Evolutionary conservation across 2,329 filamentous ascomycete species (phyloP), one percentile per base, ranked within the genome.

Genomic region (Paecilomyces fulvus): DNA sequence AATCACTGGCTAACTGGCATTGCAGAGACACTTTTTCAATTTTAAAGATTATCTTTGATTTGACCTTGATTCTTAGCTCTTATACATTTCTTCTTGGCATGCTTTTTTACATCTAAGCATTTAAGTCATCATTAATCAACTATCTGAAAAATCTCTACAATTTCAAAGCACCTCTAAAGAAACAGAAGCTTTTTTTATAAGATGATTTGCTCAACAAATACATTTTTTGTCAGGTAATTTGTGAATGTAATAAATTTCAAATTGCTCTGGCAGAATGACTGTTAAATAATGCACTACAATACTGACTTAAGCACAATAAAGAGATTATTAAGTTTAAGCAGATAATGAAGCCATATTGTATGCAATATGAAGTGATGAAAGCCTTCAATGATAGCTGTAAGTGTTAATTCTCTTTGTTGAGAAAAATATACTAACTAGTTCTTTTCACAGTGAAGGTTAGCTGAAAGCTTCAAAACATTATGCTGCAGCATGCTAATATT

Each of bases 361-460:
- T 75, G 20, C 64, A 64, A 62, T 74, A 75, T 58, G 61, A 59
- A 20, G 61, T 51, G 61, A 67, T 67, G 14, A 74, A 75, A 57
- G 68, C 63, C 3, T 72, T 76, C 51, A 73, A 75, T 57, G 56
- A 70, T 49, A 74, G 70, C 56, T 30, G 67, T 75, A 62, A 67
- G 69, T 67, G 12, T 57, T 43, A 57, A 30, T n/a, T n/a, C n/a
- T 12, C 50, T 25, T 14, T 17, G 3, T 52, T 52, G 11, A 23
- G 14, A 23, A 3, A 6, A n/a, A 43, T 12, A 28, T 52, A 54
- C 52, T 23, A 3, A 37, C 31, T 37, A 14, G 31, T 50, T 49
- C 28, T 30, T 12, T 43, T 6, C 7, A 60, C 37, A 65, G 60
- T 49, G 17, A 56, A 64, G 23, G 55, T 66, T 23, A 58, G 54